Evolutionary conservation across 441 rosid genomes (phyloP).

Genomic region (Dalechampia spathulata): DNA sequence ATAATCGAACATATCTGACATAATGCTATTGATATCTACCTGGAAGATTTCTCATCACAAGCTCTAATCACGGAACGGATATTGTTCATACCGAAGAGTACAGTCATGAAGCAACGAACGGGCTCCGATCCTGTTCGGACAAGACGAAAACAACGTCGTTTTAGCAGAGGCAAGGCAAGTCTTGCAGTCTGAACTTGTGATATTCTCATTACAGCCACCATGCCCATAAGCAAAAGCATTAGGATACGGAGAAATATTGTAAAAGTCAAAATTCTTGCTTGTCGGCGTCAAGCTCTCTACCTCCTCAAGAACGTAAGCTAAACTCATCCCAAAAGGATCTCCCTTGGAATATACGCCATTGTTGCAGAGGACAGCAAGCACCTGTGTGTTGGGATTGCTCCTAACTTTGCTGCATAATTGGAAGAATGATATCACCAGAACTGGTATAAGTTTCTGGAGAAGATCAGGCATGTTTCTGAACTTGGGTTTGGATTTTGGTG

Average conservation of each 20-base stretch:
- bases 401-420: conserved; percentile 1
- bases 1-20: too few species aligned
- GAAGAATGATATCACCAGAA: not conserved
- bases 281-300: conserved; percentile 23
- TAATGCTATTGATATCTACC: too few species aligned
- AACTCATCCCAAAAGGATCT: conserved; percentile 36
- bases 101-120: conserved; percentile 46
- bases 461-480: conserved; percentile 19
- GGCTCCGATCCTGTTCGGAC: conserved; percentile 39
- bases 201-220: conserved; percentile 35
- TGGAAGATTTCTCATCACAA: too few species aligned
- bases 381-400: conserved; percentile 32
- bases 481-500: not conserved
- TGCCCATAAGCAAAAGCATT: conserved; percentile 54
- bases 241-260: conserved; percentile 51
- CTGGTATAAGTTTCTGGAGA: conserved; percentile 15
- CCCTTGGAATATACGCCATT: conserved; percentile 27
- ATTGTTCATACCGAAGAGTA: conserved; percentile 57
- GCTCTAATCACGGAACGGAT: conserved; percentile 36
- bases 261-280: conserved; percentile 26
- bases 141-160: conserved; percentile 22
- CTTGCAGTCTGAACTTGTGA: conserved; percentile 33
- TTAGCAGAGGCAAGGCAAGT: conserved; percentile 41
- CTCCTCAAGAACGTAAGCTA: conserved; percentile 30
- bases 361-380: conserved; percentile 38